Conservation (phyloP, 805 yeast species). For the Pichia manshurica region DNA sequence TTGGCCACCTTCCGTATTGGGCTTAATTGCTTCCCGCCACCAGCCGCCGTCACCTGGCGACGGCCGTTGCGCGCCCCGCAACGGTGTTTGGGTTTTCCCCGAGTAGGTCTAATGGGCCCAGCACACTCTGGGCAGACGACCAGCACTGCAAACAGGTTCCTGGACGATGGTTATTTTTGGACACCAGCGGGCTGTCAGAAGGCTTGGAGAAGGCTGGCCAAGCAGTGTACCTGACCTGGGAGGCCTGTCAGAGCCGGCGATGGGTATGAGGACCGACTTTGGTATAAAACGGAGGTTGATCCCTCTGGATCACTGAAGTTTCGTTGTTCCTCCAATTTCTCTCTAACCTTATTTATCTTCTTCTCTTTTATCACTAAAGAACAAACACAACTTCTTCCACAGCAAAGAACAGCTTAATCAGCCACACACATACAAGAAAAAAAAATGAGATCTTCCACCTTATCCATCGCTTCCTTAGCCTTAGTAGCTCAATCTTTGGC, state of each 20-base stretch:
- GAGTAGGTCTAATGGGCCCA: neutral
- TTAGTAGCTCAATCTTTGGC: slow-evolving; percentile 45
- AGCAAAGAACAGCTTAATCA: neutral
- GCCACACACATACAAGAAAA: neutral
- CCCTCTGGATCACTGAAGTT: slow-evolving; percentile 3
- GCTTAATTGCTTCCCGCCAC: slow-evolving; percentile 1
- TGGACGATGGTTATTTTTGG: too few species aligned
- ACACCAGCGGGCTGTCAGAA: too few species aligned
- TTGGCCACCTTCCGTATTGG: slow-evolving; percentile 1
- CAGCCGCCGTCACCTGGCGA: neutral
- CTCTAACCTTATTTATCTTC: neutral
- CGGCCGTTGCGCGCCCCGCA: neutral
- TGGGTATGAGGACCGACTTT: neutral
- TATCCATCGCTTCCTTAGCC: slow-evolving; percentile 32
- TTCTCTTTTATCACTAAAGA: slow-evolving; percentile 5
- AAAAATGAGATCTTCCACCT: slow-evolving; percentile 16
- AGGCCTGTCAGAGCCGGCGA: too few species aligned
- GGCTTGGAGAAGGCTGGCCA: too few species aligned
- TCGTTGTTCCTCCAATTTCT: neutral
- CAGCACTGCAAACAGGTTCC: slow-evolving; percentile 3
- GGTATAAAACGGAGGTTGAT: slow-evolving; percentile 7
- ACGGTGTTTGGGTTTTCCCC: slow-evolving; percentile 5
- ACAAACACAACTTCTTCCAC: neutral
- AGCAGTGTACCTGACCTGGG: too few species aligned
- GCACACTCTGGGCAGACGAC: neutral